phyloP scores from a whole-genome alignment of 2,329 filamentous ascomycete species.

The Diplodia mutila region DNA sequence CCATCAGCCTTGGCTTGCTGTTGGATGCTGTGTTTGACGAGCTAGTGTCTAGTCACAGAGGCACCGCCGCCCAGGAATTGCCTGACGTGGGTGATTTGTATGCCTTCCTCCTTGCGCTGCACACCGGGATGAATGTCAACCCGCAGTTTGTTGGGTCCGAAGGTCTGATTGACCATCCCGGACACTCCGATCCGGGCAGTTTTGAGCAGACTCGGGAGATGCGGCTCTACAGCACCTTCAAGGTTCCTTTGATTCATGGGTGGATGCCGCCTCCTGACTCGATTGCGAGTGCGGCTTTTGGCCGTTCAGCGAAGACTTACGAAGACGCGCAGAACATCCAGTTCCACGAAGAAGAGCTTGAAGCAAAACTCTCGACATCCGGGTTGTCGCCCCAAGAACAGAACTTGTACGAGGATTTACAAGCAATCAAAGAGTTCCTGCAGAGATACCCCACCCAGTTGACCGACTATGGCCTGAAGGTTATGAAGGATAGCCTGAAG shows the following conservation, averaged over 20 bases:
- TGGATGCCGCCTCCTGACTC: slow-evolving; percentile 79
- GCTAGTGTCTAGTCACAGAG: slow-evolving; percentile 76
- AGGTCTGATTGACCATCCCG: slow-evolving; percentile 36
- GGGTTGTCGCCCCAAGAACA: slow-evolving; percentile 76
- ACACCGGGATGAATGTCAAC: slow-evolving; percentile 98
- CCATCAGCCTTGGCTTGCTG: slow-evolving; percentile 82
- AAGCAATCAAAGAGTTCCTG: slow-evolving; percentile 84
- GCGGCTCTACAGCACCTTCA: slow-evolving; percentile 87
- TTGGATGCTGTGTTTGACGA: slow-evolving; percentile 93
- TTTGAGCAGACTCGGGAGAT: slow-evolving; percentile 90
- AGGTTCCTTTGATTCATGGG: slow-evolving; percentile 85
- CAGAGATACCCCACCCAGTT: slow-evolving; percentile 80
- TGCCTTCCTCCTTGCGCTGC: slow-evolving; percentile 80
- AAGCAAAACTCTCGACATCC: slow-evolving; percentile 69
- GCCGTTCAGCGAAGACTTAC: slow-evolving; percentile 77
- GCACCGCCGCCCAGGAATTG: slow-evolving; percentile 65
- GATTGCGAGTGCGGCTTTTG: slow-evolving; percentile 69
- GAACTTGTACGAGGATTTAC: slow-evolving; percentile 78
- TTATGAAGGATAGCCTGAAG: slow-evolving; percentile 69
- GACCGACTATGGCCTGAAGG: slow-evolving; percentile 77
- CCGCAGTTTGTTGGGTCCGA: slow-evolving; percentile 71
- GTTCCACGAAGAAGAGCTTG: slow-evolving; percentile 86
- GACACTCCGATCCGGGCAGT: slow-evolving; percentile 60
- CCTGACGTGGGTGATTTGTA: slow-evolving; percentile 90
- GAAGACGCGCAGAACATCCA: slow-evolving; percentile 90